These are phyloP conservation scores for Alternaria gaisen DNA, from an alignment of 2,329 filamentous ascomycete species.

Conservation along the genomic window DNA sequence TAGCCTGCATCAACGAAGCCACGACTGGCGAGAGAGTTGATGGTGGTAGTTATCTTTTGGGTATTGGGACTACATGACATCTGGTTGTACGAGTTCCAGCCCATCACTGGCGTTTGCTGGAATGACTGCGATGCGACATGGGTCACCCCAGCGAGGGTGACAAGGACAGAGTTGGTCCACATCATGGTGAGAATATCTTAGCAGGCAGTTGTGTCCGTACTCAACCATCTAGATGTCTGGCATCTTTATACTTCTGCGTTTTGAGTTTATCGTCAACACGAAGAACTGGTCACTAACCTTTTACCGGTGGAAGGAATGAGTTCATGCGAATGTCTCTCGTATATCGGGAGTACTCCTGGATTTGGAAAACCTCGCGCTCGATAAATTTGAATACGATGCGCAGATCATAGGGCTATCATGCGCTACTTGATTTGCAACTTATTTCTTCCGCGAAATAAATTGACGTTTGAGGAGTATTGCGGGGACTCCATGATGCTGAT, in stretches of 20 bases:
- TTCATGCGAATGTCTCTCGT: neutral
- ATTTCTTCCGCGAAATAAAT: slow-evolving; percentile 13
- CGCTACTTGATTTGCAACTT: neutral
- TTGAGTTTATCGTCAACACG: neutral
- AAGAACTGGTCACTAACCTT: slow-evolving; percentile 3
- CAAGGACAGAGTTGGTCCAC: slow-evolving; percentile 11
- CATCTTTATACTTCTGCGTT: slow-evolving; percentile 1
- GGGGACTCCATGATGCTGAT: neutral
- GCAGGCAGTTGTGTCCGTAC: neutral
- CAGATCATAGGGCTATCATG: neutral
- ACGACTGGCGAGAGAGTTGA: slow-evolving; percentile 27
- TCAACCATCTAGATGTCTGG: neutral
- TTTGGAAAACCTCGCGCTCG: slow-evolving; percentile 5
- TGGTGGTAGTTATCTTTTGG: slow-evolving; percentile 26
- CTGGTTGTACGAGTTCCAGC: slow-evolving; percentile 34
- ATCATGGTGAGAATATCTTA: slow-evolving; percentile 2
- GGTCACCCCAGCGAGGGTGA: slow-evolving; percentile 19
- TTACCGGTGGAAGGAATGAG: slow-evolving; percentile 11
- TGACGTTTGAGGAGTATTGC: neutral
- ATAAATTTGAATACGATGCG: neutral
- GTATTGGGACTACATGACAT: slow-evolving; percentile 27
- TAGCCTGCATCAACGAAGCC: slow-evolving; percentile 30
- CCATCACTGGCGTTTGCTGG: slow-evolving; percentile 28
- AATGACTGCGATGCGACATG: slow-evolving; percentile 25
- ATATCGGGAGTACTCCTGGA: slow-evolving; percentile 8